phyloP scores from a whole-genome alignment of 768 basidiomycete species.

The Mycena epipterygia region DNA sequence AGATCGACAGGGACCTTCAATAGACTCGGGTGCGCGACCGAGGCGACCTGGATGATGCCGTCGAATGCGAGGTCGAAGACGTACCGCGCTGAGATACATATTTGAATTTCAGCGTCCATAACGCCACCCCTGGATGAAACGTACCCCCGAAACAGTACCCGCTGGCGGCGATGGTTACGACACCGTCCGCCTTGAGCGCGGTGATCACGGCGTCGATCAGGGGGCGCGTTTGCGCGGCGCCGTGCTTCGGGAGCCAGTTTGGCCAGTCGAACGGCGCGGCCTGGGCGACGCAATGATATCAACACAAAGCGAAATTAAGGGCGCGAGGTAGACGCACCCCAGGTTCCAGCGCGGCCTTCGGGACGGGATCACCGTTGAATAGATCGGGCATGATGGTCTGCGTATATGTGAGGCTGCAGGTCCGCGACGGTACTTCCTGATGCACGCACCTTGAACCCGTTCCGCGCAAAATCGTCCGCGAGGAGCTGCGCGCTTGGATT shows the following conservation, averaged over 20 bases:
- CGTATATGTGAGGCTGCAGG: slow-evolving; percentile 19
- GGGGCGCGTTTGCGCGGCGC: slow-evolving; percentile 47
- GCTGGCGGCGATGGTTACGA: slow-evolving; percentile 54
- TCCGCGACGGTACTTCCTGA: slow-evolving; percentile 34
- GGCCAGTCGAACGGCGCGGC: no score
- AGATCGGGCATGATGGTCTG: slow-evolving; percentile 36
- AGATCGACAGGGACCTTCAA: no score
- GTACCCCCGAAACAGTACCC: slow-evolving; percentile 60
- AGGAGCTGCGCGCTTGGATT: slow-evolving; percentile 48
- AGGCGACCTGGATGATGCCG: not conserved
- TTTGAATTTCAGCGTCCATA: no score
- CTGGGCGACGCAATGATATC: no score
- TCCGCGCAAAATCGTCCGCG: slow-evolving; percentile 57
- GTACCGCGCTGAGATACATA: no score
- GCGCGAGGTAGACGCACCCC: not conserved
- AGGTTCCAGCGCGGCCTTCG: slow-evolving; percentile 1
- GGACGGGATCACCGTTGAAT: slow-evolving; percentile 36
- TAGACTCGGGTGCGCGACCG: no score
- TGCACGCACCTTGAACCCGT: slow-evolving; percentile 51
- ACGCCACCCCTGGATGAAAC: not conserved
- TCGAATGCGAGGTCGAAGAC: not conserved
- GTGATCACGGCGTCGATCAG: slow-evolving; percentile 52
- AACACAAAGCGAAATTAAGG: no score
- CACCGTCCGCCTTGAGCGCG: slow-evolving; percentile 15
- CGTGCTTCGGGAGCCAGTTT: no score